Evolutionary conservation across 345 rosid species (phyloP), one percentile per base, ranked within the genome.

Genomic region (Gossypium thurberi): DNA sequence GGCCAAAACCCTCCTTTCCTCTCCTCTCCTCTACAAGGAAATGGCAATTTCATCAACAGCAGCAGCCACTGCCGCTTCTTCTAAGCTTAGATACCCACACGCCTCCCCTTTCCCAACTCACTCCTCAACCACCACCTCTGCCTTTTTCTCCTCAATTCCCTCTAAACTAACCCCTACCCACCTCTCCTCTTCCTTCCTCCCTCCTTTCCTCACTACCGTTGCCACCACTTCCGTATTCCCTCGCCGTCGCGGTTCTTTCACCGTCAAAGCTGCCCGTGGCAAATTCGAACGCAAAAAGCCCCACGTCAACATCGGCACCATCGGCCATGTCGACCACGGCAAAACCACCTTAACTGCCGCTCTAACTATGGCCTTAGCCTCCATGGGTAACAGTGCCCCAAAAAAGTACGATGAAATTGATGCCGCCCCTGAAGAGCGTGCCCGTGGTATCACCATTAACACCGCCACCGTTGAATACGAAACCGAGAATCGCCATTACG

Each of bases 281-380:
- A 95, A 93, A 65, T 93, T 95, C 87, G 99, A 96, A 89, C 74
- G 99, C 43, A 91, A 91, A 82, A 95, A 95, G 46, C 97, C 97
- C 69, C 99, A 91, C 28, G 85, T 95, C 65, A 92, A 95, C 84
- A 86, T 95, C 72, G 96, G 97, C 6, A 91, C 98, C 3, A 95
- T 92, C 26, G 99, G 99, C 40, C 98, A 91, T 26, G 98, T 92
- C 65, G 98, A 95, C 93, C 99, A 91, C 57, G 99, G 98, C 14
- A 91, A 95, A 80, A 95, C 97, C 15, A 91, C 99, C 25, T 76
- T 91, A 50, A 95, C 97, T 15, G 96, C 93, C 8, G 92, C 98
- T 67, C 87, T 91, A 42, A 92, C 98, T 80, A 95, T 91, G 99
- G 99, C 94, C 28, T 75, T 92, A 12, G 98, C 96, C 69, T 65